Base-by-base conservation (phyloP, 169 alveolate species). In the Plasmodium relictum region DNA sequence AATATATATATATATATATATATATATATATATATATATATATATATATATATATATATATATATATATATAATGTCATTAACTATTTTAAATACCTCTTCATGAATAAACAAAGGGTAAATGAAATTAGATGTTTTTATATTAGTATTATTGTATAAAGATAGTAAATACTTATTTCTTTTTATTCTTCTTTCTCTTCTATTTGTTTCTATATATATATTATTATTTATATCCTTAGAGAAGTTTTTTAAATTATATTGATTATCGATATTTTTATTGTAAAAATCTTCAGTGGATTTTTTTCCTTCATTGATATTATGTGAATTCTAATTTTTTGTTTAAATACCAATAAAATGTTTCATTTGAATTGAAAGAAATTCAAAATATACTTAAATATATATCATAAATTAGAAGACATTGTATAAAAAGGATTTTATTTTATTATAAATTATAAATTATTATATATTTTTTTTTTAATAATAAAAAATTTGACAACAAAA, bases 91-190 rank as follows among this genome's bases (percentile, higher is more conserved):
- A 65, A 6, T 78, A 92, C 95, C 88, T 86, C 92, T 48, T 89
- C 95, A 56, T 93, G 95, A 56, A 93, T 89, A 68, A 93, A 93
- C 41, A 93, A 68, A 22, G 95, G 95, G 16, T 93, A 89, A 72
- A 93, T 85, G 68, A 93, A 89, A 54, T 92, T 93, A 0, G 95
- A 89, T 6, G 93, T 88, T 74, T 88, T 86, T 65, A 93, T 93
- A 56, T 88, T 74, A 65, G 73, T 89, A 62, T 93, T 93, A 62
- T 90, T 83, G 62, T 83, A 83, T 20, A 83, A 54, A 20, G 91
- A 68, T 2, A 71, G 80, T 61, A 83, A 68, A 26, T 83, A 66
- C 24, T 68, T 83, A 68, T 83, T 83, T 48, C 73, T 83, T 50
- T 83, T 83, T 83, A 83, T 83, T 45, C 91, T 18, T 45, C 91